These are phyloP conservation scores for Bryoglossum gracile DNA, from an alignment of 495 filamentous ascomycete species.

Conservation along the genomic window DNA sequence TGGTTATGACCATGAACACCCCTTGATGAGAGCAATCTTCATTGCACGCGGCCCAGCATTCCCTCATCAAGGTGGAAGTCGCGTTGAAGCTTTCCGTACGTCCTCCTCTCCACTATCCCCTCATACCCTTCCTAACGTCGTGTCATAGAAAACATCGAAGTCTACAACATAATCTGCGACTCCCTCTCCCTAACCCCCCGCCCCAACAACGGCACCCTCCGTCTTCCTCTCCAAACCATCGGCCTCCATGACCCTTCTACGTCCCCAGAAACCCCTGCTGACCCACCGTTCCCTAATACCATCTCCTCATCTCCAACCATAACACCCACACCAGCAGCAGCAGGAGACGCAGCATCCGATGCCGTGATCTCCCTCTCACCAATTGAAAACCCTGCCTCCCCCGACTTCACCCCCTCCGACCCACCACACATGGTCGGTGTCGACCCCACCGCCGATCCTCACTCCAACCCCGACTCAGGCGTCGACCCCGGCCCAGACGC, in stretches of 20 bases:
- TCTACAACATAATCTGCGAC: constrained; percentile 92
- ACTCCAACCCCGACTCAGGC: background rate
- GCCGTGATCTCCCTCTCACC: constrained; percentile 21
- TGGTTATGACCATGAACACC: constrained; percentile 84
- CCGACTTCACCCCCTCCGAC: constrained; percentile 16
- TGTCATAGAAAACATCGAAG: constrained; percentile 81
- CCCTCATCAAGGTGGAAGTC: constrained; percentile 73
- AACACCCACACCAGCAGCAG: constrained; percentile 1
- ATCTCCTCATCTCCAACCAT: background rate
- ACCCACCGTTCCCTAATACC: constrained; percentile 4
- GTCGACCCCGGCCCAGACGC: background rate
- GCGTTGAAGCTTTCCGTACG: constrained; percentile 78
- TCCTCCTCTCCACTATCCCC: constrained; percentile 16
- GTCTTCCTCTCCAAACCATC: constrained; percentile 51
- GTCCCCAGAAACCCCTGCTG: constrained; percentile 7
- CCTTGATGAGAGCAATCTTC: constrained; percentile 90
- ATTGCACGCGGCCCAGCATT: constrained; percentile 84
- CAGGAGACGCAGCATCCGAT: constrained; percentile 4
- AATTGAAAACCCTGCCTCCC: constrained; percentile 19
- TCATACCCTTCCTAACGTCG: no score
- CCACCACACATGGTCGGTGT: constrained; percentile 16
- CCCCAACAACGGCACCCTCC: constrained; percentile 83
- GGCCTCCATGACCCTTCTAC: constrained; percentile 20
- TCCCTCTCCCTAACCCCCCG: constrained; percentile 60
- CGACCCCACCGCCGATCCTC: constrained; percentile 9